Base-by-base conservation (phyloP, 176 grass and related monocot species). In the Phragmites australis region DNA sequence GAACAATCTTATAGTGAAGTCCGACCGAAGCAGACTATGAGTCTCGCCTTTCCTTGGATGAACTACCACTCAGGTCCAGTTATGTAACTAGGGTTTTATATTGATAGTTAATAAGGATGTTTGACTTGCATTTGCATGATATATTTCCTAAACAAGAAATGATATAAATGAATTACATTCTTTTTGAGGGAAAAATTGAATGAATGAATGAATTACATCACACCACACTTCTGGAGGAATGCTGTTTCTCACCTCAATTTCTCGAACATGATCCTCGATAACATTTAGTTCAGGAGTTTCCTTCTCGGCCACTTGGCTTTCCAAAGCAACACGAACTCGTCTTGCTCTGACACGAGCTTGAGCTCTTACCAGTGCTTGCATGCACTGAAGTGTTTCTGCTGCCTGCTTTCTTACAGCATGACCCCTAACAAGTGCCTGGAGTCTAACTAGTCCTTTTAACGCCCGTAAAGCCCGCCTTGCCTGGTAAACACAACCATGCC, bases 361-460 rank as follows among this genome's bases (percentile, higher is more conserved):
- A 78, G 93, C 96, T 87, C 93, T 84, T 60, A 95, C 96, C 8
- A 99, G 78, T 10, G 92, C 87, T 91, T 99, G 90, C 96, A 99
- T 99, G 85, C 92, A 95, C 43, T 93, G 90, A 83, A 99, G 96
- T 80, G 96, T 99, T 56, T 92, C 93, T 81, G 92, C 90, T 83
- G 96, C 96, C 89, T 99, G 90, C 68, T 95, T 99, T 82, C 96
- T 92, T 61, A 99, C 96, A 84, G 93, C 89, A 90, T 99, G 96
- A 78, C 96, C 96, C 69, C 96, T 84, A 71, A 91, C 92, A 65
- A 99, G 90, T 15, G 96, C 96, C 85, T 99, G 96, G 70, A 99
- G 88, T 80, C 92, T 93, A 74, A 99, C 92, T 23, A 99, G 84
- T 73, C 96, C 96, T 74, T 95, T 99, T 77, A 99, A 56, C 6